Evolutionary conservation across 2,329 filamentous ascomycete genomes (phyloP).

Genomic region (Colletotrichum sp.): DNA sequence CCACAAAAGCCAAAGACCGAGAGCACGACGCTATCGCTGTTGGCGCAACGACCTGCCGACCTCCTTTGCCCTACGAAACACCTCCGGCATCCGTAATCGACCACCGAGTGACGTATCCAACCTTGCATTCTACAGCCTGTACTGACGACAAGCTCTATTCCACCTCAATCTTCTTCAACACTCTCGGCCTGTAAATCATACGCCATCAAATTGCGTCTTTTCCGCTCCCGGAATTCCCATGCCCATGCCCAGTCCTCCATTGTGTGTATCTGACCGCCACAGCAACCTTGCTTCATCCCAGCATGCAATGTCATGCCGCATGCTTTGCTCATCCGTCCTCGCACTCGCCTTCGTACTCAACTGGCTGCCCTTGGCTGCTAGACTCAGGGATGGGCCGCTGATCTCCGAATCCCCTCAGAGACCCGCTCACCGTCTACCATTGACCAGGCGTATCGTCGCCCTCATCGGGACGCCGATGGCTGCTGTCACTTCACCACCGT

Average conservation of each 20-base stretch:
- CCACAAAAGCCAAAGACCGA: conserved; percentile 10
- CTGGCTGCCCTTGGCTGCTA: background rate
- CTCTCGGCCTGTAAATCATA: background rate
- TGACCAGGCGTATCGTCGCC: background rate
- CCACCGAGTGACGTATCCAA: background rate
- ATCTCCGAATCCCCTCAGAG: conserved; percentile 10
- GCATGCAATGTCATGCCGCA: background rate
- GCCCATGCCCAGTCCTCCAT: background rate
- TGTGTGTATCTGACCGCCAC: background rate
- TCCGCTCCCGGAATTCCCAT: background rate
- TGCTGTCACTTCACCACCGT: background rate
- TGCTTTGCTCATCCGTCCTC: background rate
- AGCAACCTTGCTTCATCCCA: background rate
- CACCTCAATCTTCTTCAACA: background rate
- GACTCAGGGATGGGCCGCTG: conserved; percentile 6
- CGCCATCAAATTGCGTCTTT: background rate
- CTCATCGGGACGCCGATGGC: background rate
- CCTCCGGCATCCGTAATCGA: background rate
- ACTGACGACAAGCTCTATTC: background rate
- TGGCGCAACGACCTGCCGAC: background rate
- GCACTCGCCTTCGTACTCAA: background rate
- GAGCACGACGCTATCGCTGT: background rate
- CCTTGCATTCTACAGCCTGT: background rate
- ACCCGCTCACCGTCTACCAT: background rate
- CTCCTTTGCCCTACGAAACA: background rate